phyloP scores from a whole-genome alignment of 768 basidiomycete genomes.

The Saitozyma sp. region DNA sequence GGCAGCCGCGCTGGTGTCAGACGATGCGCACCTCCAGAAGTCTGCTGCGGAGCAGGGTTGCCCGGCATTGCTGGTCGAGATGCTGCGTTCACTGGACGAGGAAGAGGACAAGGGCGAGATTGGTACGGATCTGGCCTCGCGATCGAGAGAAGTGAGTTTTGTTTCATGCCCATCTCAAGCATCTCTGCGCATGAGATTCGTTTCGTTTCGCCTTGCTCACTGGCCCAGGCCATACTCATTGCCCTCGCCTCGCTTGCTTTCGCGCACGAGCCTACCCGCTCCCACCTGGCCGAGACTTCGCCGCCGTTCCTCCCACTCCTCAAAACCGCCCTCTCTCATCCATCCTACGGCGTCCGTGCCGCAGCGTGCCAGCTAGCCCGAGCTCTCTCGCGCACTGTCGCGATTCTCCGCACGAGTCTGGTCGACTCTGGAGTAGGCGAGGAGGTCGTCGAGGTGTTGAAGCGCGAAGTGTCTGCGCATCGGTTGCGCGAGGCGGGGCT shows the following conservation, averaged over 20 bases:
- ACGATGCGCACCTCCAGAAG: slow-evolving; percentile 67
- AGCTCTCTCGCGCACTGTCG: slow-evolving; percentile 74
- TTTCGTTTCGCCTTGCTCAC: neutral
- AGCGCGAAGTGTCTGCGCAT: slow-evolving; percentile 29
- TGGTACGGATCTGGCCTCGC: slow-evolving; percentile 27
- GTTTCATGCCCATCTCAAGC: too few species aligned
- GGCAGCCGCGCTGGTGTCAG: slow-evolving; percentile 68
- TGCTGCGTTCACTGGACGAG: slow-evolving; percentile 47
- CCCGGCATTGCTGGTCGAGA: slow-evolving; percentile 58
- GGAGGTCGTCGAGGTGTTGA: slow-evolving; percentile 65
- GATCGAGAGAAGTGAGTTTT: slow-evolving; percentile 29
- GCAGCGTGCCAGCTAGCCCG: slow-evolving; percentile 84
- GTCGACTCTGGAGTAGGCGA: slow-evolving; percentile 78
- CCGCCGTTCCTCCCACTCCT: slow-evolving; percentile 62
- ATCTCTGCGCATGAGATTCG: neutral
- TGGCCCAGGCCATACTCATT: slow-evolving; percentile 66
- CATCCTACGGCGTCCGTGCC: slow-evolving; percentile 72
- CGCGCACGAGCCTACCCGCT: slow-evolving; percentile 70
- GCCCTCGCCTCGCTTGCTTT: slow-evolving; percentile 71
- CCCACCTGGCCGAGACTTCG: slow-evolving; percentile 63
- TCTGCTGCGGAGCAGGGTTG: slow-evolving; percentile 71
- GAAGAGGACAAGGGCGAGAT: slow-evolving; percentile 38
- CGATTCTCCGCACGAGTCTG: slow-evolving; percentile 77
- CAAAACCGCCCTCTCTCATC: slow-evolving; percentile 62
- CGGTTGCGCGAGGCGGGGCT: neutral